Percentiles rank a stretch among this genome's conserved stretches.
Conservation (phyloP, 192 early-diverging fungal species). For the Kickxella alabastrina region DNA sequence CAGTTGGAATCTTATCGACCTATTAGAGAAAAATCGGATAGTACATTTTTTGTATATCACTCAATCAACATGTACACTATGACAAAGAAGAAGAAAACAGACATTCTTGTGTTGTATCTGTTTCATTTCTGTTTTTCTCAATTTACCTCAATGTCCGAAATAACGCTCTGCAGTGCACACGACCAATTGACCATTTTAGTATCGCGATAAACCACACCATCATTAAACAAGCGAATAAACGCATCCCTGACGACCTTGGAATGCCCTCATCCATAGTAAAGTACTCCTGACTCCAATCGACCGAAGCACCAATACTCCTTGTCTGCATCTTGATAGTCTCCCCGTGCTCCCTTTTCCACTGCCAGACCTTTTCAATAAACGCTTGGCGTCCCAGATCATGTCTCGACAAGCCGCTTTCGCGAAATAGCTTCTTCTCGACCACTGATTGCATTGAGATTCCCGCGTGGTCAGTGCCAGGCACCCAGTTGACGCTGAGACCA, state of each 20-base stretch:
- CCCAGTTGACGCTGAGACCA: slow-evolving; percentile 84
- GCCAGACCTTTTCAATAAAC: slow-evolving; percentile 82
- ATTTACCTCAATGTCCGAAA: slow-evolving; percentile 89
- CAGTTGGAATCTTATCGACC: slow-evolving; percentile 81
- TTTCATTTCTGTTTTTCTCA: too few species aligned
- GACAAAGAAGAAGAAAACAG: neutral
- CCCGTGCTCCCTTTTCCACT: slow-evolving; percentile 79
- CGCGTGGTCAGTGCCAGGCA: slow-evolving; percentile 97
- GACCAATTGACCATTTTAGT: slow-evolving; percentile 97
- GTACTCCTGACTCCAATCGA: slow-evolving; percentile 79
- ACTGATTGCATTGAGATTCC: slow-evolving; percentile 97
- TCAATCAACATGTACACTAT: slow-evolving; percentile 2
- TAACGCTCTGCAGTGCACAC: slow-evolving; percentile 86
- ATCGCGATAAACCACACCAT: slow-evolving; percentile 86
- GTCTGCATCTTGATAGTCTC: slow-evolving; percentile 81
- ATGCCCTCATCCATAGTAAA: slow-evolving; percentile 89
- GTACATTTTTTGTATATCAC: neutral
- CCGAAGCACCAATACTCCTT: slow-evolving; percentile 73
- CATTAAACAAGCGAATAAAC: slow-evolving; percentile 82
- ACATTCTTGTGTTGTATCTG: too few species aligned
- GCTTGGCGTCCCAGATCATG: slow-evolving; percentile 84
- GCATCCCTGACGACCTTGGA: slow-evolving; percentile 80
- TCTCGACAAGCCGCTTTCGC: slow-evolving; percentile 54
- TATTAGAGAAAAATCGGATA: slow-evolving; percentile 7
- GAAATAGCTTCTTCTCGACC: slow-evolving; percentile 79